Evolutionary conservation across 2,329 filamentous ascomycete species (phyloP), one percentile per base, ranked within the genome.

Genomic region (Chrysoporthe austroafricana): DNA sequence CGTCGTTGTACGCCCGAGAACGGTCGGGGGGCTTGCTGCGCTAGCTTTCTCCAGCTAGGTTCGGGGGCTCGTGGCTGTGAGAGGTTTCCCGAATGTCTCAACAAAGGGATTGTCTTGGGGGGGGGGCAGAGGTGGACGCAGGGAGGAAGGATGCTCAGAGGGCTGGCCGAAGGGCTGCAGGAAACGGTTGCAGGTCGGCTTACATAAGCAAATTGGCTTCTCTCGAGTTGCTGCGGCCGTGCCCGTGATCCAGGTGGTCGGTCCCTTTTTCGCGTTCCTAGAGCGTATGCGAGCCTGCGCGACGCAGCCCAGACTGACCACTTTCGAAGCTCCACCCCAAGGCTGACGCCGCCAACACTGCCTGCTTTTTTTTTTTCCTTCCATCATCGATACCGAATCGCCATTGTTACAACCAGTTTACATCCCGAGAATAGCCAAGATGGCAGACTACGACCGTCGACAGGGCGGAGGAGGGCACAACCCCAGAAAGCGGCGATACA

Each of bases 401-500:
- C 21, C 13, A 26, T 26, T n/a, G n/a, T 44, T 39, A 57, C 44
- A 46, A 13, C 14, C 57, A 61, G 56, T 67, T 67, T 57, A 56
- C 46, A 21, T n/a, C 34, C 18, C 16, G 34, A 48, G 34, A 63
- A 26, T n/a, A 62, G 36, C 56, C 67, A 74, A 70, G 65, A 85
- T 89, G 86, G 83, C 83, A 59, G 86, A 89, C 73, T 82, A 86
- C 78, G 86, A 88, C 71, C 81, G 85, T 71, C 79, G 89, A 76
- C 85, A 85, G 67, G 77, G 83, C 46, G 74, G 77, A 16, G 82
- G 86, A 68, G 82, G 86, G 69, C 79, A 85, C 75, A 83, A 89
- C 77, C 88, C 87, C 74, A 89, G 91, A 78, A 97, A 96, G 81
- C 86, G 91, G 74, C 87, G 93, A 76, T 91, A 90, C 76, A 86